A percentile compares a stretch with the other conserved stretches of the same genome.
Conservation (phyloP, 495 filamentous ascomycete genomes). For the Bryoglossum gracile region DNA sequence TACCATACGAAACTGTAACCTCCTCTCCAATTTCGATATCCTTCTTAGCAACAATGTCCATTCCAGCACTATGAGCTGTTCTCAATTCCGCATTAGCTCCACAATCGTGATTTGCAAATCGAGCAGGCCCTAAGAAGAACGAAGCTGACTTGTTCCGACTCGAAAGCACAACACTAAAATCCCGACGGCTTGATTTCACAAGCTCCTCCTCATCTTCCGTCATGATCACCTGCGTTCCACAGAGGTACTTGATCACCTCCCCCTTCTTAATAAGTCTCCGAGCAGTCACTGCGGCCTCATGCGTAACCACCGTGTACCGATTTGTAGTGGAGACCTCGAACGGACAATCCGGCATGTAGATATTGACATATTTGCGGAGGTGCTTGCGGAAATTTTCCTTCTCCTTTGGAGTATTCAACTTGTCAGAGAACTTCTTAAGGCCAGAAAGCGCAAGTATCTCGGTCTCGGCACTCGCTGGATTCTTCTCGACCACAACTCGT, state of each 20-base stretch:
- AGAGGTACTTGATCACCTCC: constrained; percentile 83
- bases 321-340: constrained; percentile 94
- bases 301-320: constrained; percentile 82
- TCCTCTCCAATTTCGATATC: constrained; percentile 85
- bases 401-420: constrained; percentile 65
- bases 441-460: constrained; percentile 65
- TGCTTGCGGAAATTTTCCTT: constrained; percentile 83
- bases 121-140: constrained; percentile 87
- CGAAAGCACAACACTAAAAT: constrained; percentile 95
- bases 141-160: constrained; percentile 81
- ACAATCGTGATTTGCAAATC: constrained; percentile 97
- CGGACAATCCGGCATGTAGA: constrained; percentile 86
- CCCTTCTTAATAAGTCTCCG: constrained; percentile 69
- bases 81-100: constrained; percentile 82
- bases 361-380: constrained; percentile 82
- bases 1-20: constrained; percentile 88
- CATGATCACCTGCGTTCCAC: constrained; percentile 82
- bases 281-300: constrained; percentile 84
- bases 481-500: constrained; percentile 67
- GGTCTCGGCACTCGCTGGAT: constrained; percentile 59
- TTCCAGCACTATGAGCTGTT: constrained; percentile 74
- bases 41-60: constrained; percentile 73
- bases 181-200: constrained; percentile 67
- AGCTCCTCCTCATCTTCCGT: constrained; percentile 82
- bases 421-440: constrained; percentile 60